Base-by-base conservation (phyloP, 2,329 filamentous ascomycete genomes). In the Colletotrichum lini region DNA sequence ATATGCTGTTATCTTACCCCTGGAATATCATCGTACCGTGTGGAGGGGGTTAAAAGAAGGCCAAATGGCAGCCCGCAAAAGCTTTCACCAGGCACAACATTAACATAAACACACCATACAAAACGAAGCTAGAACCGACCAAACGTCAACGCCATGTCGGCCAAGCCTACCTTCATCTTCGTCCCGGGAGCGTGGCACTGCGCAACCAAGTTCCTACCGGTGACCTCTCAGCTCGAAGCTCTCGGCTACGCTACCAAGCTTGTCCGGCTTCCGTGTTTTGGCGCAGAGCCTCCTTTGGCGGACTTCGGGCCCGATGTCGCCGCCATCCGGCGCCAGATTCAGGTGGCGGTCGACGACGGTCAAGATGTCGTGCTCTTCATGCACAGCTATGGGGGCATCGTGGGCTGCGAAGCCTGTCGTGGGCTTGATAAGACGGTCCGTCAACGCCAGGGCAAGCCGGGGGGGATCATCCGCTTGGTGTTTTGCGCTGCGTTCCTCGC, bases 111-210 rank as follows among this genome's bases (percentile, higher is more conserved):
- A 8, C 44, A 13, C 18, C 44, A n/a, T 18, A 7, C 16, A 8
- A n/a, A 5, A 45, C 18, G 44, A 49, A 49, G 45, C n/a, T 0
- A n/a, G 8, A 49, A 12, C 7, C 6, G 15, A 9, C 7, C n/a
- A 49, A n/a, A 8, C 8, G 5, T 21, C 16, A 57, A 23, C 2
- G 4, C 13, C 35, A 65, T 69, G 61, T 15, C 61, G 18, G 15
- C 38, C 49, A 59, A 58, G n/a, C 77, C 77, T 7, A 78, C 76
- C 0, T 62, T 88, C 0, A 70, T 88, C 66, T 81, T 88, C 23
- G 79, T 88, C 1, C 85, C 81, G 2, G 86, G 86, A 6, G 80
- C 84, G 35, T 87, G 86, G 85, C 86, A 88, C 67, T 53, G 61
- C 15, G 53, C 60, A 10, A 65, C 47, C 21, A 47, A 26, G n/a